Evolutionary conservation across 148 eudicot genomes (phyloP), one percentile per base, ranked within the genome.

Genomic region (Vaccinium vitisidaea): DNA sequence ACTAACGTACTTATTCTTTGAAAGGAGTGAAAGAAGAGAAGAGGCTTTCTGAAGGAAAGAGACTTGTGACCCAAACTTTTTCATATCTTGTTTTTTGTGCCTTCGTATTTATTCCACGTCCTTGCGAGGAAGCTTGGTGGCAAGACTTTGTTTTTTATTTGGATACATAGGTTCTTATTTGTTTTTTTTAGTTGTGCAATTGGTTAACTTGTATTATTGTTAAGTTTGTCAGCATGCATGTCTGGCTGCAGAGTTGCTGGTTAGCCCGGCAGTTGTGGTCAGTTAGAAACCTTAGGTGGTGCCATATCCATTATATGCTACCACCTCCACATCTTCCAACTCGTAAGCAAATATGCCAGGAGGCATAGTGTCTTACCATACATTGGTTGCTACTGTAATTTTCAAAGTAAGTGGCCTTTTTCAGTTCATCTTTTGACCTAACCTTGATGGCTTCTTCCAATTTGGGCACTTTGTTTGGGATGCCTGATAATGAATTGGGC

Each of bases 251-350:
- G 80, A 50, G 14, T n/a, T 30, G 53, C 59, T 49, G 15, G 55
- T 77, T 77, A 25, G 30, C 59, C 46, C 5, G 19, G 58, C 21
- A 77, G 5, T 52, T n/a, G 18, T 52, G 80, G 80, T 39, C 14
- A 52, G 36, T 50, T 23, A 52, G 79, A 21, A 43, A 18, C 80
- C 59, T 50, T 77, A 77, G 56, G 58, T 77, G 80, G 80, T 23
- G 59, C 56, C 59, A 77, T 52, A 77, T 77, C 32, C 21, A 12
- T 52, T 77, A 50, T 52, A 32, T 77, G 56, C 80, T 77, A 52
- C 14, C 36, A 23, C 80, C 39, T 77, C 30, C 54, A 48, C 27
- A 48, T 73, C 53, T 52, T 50, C 30, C 80, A 77, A 73, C 8
- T 30, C 58, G 14, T 54, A 65, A 67, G 36, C 80, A 53, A 50